phyloP scores from a whole-genome alignment of 2,329 filamentous ascomycete species.

The Penicillium rolfsii region DNA sequence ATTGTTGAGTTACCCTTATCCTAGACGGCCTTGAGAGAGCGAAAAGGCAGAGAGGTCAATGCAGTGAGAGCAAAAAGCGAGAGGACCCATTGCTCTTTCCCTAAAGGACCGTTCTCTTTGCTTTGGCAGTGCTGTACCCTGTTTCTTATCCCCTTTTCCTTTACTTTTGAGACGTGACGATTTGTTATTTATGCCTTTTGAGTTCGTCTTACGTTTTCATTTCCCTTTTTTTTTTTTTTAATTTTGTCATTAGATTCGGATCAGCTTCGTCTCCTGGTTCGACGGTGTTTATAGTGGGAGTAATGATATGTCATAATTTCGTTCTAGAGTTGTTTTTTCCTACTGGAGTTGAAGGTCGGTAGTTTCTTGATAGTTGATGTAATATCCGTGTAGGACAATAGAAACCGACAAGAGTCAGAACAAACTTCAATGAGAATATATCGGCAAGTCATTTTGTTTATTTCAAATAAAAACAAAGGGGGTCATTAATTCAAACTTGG shows the following conservation, averaged over 20 bases:
- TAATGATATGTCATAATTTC: constrained; percentile 29
- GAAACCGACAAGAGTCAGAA: background rate
- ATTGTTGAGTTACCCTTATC: constrained; percentile 7
- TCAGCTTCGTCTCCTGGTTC: constrained; percentile 31
- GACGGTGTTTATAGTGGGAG: constrained; percentile 34
- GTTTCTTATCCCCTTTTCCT: constrained; percentile 15
- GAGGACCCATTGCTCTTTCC: background rate
- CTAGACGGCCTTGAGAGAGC: background rate
- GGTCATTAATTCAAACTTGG: background rate
- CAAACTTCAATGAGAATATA: too few species aligned
- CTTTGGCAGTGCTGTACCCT: constrained; percentile 10
- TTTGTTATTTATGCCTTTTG: constrained; percentile 31
- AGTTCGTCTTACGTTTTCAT: background rate
- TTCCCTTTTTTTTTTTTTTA: constrained; percentile 16
- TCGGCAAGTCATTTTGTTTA: too few species aligned
- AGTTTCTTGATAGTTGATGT: background rate
- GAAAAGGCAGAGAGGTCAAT: background rate
- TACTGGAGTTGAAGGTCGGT: background rate
- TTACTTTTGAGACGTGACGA: constrained; percentile 32
- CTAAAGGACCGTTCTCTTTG: background rate
- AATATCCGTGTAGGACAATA: background rate
- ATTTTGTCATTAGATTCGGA: constrained; percentile 23
- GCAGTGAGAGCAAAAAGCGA: constrained; percentile 1
- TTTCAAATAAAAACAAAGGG: too few species aligned
- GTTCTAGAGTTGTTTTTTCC: background rate